These are phyloP conservation scores for Venustampulla echinocandica DNA, from an alignment of 495 filamentous ascomycete genomes.

Conservation along the genomic window DNA sequence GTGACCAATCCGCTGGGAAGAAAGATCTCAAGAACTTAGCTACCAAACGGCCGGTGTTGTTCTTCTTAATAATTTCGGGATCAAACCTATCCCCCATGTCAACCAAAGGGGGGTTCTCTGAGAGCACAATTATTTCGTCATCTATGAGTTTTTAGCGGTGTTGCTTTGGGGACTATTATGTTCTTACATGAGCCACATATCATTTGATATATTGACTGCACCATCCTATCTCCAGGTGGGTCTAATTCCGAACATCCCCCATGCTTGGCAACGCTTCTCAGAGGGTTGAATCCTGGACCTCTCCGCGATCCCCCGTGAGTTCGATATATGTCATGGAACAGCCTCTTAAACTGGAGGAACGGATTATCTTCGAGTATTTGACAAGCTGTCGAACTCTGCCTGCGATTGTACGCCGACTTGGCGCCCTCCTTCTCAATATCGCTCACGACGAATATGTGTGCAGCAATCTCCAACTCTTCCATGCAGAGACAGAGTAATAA, in stretches of 20 bases:
- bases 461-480: slow-evolving; percentile 40
- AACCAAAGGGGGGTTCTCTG: slow-evolving; percentile 34
- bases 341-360: slow-evolving; percentile 42
- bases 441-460: slow-evolving; percentile 39
- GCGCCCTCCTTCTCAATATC: slow-evolving; percentile 34
- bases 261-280: neutral
- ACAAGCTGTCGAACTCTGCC: slow-evolving; percentile 33
- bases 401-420: slow-evolving; percentile 27
- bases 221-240: slow-evolving; percentile 14
- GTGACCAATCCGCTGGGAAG: slow-evolving; percentile 3
- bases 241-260: slow-evolving; percentile 18
- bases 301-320: slow-evolving; percentile 29
- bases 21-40: slow-evolving; percentile 44
- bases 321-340: slow-evolving; percentile 47
- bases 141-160: slow-evolving; percentile 23
- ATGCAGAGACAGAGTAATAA: slow-evolving; percentile 44
- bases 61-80: slow-evolving; percentile 33
- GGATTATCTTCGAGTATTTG: slow-evolving; percentile 40
- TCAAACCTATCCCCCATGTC: slow-evolving; percentile 32
- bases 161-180: neutral
- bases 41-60: slow-evolving; percentile 40
- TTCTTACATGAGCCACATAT: slow-evolving; percentile 32
- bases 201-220: slow-evolving; percentile 31
- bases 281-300: slow-evolving; percentile 16
- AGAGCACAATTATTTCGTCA: slow-evolving; percentile 38